Evolutionary conservation across 768 basidiomycete genomes (phyloP), one percentile per base, ranked within the genome.

Genomic region (Mycena filopes): DNA sequence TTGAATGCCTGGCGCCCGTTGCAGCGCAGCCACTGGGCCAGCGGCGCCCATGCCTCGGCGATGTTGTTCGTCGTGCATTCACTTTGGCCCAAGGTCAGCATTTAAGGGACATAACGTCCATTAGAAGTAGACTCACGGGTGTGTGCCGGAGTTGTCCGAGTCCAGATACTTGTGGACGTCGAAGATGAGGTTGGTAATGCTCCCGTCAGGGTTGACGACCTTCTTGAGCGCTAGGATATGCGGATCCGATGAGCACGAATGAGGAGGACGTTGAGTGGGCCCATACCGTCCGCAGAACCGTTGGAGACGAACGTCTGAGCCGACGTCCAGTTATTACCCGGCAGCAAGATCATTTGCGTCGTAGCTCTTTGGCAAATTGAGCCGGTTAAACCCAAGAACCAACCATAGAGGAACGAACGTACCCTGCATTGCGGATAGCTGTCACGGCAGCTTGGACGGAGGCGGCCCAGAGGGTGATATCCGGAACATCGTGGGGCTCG

Each of bases 141-240:
- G 66, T 4, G 69, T 77, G 55, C 54, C 79, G 64, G 80, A 84
- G 71, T 81, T 83, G 69, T 87, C 85, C 13, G 69, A 77, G 73
- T 89, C 87, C 51, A 86, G 81, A 75, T 88, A 89, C 70, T 86
- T 84, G 80, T 89, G 88, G 6, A 87, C 86, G 70, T 89, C 88
- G 69, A 89, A 83, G 66, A 89, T 76, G 42, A 88, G 79, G 68
- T 80, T 79, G 31, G 74, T 80, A 16, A 60, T 78, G 25, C 74
- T 78, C 9, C 84, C 82, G 63, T 86, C 84, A 38, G 79, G 81
- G 68, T 85, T 84, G 15, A 42, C 77, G 40, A 86, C 81, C 38
- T 66, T 78, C 66, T 63, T 69, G 31, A 89, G 76, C 3, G 86
- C 48, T 49, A 36, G 45, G 28, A 49, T 28, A 49, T 18, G 25